Evolutionary conservation across 495 filamentous ascomycete genomes (phyloP).

Genomic region (Neurospora pannonica): DNA sequence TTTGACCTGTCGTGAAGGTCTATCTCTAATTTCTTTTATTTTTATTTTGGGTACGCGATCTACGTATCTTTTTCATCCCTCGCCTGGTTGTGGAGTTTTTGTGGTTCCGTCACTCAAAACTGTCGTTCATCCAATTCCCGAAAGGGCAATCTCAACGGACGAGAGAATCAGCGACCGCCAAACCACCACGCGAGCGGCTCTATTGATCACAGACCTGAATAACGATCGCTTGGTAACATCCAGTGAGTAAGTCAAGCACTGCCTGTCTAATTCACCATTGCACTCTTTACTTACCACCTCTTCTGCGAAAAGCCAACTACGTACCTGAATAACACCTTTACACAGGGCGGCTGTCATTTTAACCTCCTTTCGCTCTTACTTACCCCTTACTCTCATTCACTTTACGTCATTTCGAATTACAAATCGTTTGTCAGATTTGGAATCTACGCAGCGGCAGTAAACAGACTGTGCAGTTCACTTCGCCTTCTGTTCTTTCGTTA

Average conservation of each 20-base stretch:
- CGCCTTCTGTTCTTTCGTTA: background rate
- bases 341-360: background rate
- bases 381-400: background rate
- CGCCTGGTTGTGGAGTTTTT: background rate
- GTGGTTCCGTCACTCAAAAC: background rate
- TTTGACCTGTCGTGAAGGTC: background rate
- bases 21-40: background rate
- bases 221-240: background rate
- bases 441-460: background rate
- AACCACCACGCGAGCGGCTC: background rate
- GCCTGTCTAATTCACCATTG: background rate
- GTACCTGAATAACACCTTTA: background rate
- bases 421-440: background rate
- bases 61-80: background rate
- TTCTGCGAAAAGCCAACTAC: background rate
- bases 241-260: background rate
- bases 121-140: background rate
- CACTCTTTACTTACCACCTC: background rate
- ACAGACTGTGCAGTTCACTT: background rate
- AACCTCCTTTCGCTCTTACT: background rate
- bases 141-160: background rate
- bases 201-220: background rate
- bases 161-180: background rate
- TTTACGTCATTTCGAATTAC: background rate
- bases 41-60: background rate